Evolutionary conservation across 2,329 filamentous ascomycete genomes (phyloP).

Genomic region (Fusarium pseudoanthophilum): DNA sequence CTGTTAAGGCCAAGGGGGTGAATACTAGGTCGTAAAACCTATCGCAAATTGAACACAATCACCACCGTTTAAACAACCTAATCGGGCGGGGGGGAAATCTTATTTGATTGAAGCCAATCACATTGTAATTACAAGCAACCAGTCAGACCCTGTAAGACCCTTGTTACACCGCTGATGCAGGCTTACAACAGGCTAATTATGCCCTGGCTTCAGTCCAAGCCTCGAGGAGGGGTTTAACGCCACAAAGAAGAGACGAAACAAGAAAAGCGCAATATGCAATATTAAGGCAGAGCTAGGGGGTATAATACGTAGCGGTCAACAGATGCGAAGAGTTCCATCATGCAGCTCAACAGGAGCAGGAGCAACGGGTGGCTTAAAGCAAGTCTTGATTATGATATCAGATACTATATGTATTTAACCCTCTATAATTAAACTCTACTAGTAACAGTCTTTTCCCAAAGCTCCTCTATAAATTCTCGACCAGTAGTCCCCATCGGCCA

Average conservation of each 20-base stretch:
- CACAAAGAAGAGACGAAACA: not conserved
- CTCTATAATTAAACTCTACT: not conserved
- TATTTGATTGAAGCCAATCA: no score
- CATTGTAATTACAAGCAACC: fast-evolving
- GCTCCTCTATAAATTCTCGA: not conserved
- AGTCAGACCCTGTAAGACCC: fast-evolving
- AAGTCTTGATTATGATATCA: no score
- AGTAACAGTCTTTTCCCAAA: constrained; percentile 6
- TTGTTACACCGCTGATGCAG: not conserved
- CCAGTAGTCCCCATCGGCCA: not conserved
- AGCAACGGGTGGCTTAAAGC: no score
- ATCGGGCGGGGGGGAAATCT: fast-evolving
- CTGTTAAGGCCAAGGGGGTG: fast-evolving
- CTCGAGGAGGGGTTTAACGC: not conserved
- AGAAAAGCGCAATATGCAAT: not conserved
- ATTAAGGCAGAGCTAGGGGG: not conserved
- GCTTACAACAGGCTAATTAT: not conserved
- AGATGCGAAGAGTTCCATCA: no score
- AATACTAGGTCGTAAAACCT: not conserved
- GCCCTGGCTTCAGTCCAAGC: fast-evolving
- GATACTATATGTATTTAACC: not conserved
- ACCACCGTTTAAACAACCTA: not conserved
- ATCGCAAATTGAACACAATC: not conserved
- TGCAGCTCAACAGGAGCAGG: no score
- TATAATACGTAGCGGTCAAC: no score